Base-by-base conservation (phyloP, 2,329 filamentous ascomycete species). In the Plenodomus lindquistii region DNA sequence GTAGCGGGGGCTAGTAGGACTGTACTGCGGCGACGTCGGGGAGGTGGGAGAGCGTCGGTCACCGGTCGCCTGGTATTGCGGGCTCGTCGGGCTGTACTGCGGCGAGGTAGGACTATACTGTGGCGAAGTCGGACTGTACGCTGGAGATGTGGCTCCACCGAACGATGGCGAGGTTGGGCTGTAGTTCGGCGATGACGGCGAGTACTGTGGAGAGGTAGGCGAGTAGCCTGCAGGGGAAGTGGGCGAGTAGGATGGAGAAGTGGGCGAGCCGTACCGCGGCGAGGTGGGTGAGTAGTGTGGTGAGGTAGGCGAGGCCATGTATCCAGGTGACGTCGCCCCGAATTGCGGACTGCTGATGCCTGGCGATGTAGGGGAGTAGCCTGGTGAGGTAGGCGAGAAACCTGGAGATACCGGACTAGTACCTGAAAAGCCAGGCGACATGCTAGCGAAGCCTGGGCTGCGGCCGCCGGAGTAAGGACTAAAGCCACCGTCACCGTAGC, bases 11-110 rank as follows among this genome's bases (percentile, higher is more conserved):
- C 68, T 70, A 7, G 65, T 68, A 4, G 67, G 67, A 40, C 63
- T 67, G 52, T 66, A 72, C 38, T 63, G 66, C 0, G 71, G 71
- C 18, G 67, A 73, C 1, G 73, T 74, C 13, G 73, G 73, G 13
- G 70, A 74, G 72, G 87, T 88, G 3, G 79, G 61, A 36, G 59
- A 55, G 24, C 64, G 64, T 4, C 80, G n/a, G 79, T 83, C 54
- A 22, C 67, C 84, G 81, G 24, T 82, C 78, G 73, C 65, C 71
- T 77, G 60, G 79, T 83, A 59, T 79, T 70, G 63, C n/a, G 71
- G 85, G 42, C 82, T 86, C 3, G 85, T 83, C n/a, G 85, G 86
- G 64, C 84, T 87, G 74, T 89, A 90, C 64, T 81, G 85, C 46
- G 87, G 86, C 58, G 84, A 87, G 5, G 85, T 85, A 2, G 86